Evolutionary conservation across 2,329 filamentous ascomycete species (phyloP), one percentile per base, ranked within the genome.

Genomic region (Venturia asperata): DNA sequence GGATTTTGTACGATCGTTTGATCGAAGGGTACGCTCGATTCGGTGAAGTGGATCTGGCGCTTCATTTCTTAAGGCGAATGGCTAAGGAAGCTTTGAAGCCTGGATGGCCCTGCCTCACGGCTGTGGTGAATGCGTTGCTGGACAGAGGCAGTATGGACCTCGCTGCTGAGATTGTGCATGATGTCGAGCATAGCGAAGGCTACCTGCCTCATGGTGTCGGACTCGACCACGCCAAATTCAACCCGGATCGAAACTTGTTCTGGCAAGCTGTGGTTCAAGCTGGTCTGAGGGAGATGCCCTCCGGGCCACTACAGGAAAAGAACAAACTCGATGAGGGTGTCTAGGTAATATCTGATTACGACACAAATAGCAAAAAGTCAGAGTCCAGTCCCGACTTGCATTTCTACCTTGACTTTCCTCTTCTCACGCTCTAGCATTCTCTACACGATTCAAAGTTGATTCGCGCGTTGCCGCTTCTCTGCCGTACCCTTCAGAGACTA

Each of bases 1-100:
- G 80, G 66, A 75, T 83, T 30, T 85, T 92, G 69, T 91, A 87
- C 81, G 87, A 90, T 74, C 82, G 87, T 64, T 79, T 88, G 67
- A 82, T 92, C 68, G 83, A 85, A 71, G 88, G 87, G 1, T 90
- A 88, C 72, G 83, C 87, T 9, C 69, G 74, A 15, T 74, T 77
- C 11, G 82, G 83, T 58, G 80, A 87, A 66, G 75, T 80, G 0
- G 73, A 73, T 42, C 77, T 74, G 56, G 77, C 78, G 74, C 76
- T 80, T 70, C 70, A 70, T 6, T 76, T 80, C 56, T 70, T 81
- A 39, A 70, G 69, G 13, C 71, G 71, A 39, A 77, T 79, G 74
- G 70, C 72, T 1, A 71, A 68, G 39, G 71, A 76, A 17, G 76
- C 78, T 10, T 76, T 76, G 67, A 69, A 74, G 15, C 78, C 79